Conservation (phyloP, 1,284 basidiomycete genomes). For the Cutaneotrichosporon sp. region DNA sequence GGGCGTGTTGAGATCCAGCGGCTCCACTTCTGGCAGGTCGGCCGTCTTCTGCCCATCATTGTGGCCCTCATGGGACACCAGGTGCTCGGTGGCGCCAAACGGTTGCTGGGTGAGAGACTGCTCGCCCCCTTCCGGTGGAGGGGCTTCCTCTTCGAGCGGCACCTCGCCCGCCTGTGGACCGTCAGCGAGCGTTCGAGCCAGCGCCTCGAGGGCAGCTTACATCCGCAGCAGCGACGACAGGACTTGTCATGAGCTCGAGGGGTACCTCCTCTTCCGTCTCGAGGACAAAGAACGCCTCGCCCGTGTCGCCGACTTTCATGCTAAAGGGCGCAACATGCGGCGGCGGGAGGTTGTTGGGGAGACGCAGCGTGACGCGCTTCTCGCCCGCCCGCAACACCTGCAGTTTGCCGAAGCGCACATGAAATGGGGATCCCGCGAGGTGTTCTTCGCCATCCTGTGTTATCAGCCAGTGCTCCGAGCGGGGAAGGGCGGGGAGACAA, state of each 20-base stretch:
- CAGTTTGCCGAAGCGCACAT: constrained; percentile 97
- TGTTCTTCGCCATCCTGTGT: constrained; percentile 51
- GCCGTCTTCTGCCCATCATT: constrained; percentile 5
- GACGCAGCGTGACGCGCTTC: constrained; percentile 81
- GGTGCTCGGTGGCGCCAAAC: constrained; percentile 40
- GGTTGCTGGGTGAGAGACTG: constrained; percentile 37
- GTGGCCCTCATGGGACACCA: constrained; percentile 21
- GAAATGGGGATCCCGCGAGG: constrained; percentile 90
- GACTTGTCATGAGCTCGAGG: constrained; percentile 87
- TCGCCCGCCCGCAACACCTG: constrained; percentile 90
- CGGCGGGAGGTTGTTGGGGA: constrained; percentile 50
- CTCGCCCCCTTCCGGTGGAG: not conserved
- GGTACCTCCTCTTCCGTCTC: constrained; percentile 94
- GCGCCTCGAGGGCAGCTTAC: constrained; percentile 24
- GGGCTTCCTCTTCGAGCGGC: not conserved
- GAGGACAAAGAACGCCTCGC: constrained; percentile 98
- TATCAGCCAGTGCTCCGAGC: not conserved
- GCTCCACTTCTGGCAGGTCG: constrained; percentile 39
- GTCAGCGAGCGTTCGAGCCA: constrained; percentile 1
- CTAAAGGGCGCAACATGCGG: constrained; percentile 63
- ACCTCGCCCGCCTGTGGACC: constrained; percentile 3
- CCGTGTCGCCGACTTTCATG: constrained; percentile 99
- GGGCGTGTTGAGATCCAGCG: constrained; percentile 44
- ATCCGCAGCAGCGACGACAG: constrained; percentile 58
- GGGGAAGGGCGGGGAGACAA: not conserved